Percentiles rank a stretch among this genome's conserved stretches.
phyloP scores from a whole-genome alignment of 176 grass and related monocot species.

The Canna indica region DNA sequence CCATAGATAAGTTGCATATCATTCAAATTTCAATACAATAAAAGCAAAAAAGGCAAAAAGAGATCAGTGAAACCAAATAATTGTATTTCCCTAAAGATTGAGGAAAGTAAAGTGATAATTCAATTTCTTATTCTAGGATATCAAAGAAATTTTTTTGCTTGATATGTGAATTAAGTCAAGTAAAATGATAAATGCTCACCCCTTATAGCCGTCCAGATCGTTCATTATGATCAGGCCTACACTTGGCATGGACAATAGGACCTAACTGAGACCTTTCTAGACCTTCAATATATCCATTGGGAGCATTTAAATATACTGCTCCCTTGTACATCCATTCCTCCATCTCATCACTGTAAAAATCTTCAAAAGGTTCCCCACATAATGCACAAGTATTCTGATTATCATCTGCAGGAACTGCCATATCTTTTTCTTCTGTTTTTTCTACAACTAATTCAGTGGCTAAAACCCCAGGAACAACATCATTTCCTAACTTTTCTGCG shows the following conservation, averaged over 20 bases:
- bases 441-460: conserved; percentile 39
- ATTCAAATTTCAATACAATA: too few relatives aligned
- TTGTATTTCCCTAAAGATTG: too few relatives aligned
- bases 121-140: too few relatives aligned
- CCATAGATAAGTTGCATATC: not conserved
- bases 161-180: too few relatives aligned
- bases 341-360: conserved; percentile 94
- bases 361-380: conserved; percentile 87
- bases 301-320: conserved; percentile 82
- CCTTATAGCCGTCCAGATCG: conserved; percentile 30
- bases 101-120: too few relatives aligned
- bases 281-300: conserved; percentile 51
- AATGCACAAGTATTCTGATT: conserved; percentile 82
- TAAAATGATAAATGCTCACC: conserved; percentile 38
- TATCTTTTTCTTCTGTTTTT: conserved; percentile 68
- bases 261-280: conserved; percentile 50
- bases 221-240: conserved; percentile 50
- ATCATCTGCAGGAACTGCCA: conserved; percentile 86
- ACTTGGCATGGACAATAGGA: conserved; percentile 98
- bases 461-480: conserved; percentile 67
- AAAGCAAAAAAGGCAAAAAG: too few relatives aligned
- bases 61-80: too few relatives aligned
- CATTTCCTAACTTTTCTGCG: conserved; percentile 78
- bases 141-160: too few relatives aligned
- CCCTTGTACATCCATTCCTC: conserved; percentile 99